Evolutionary conservation across 2,329 filamentous ascomycete genomes (phyloP), one percentile per base, ranked within the genome.

Genomic region (Alternaria ventricosa): DNA sequence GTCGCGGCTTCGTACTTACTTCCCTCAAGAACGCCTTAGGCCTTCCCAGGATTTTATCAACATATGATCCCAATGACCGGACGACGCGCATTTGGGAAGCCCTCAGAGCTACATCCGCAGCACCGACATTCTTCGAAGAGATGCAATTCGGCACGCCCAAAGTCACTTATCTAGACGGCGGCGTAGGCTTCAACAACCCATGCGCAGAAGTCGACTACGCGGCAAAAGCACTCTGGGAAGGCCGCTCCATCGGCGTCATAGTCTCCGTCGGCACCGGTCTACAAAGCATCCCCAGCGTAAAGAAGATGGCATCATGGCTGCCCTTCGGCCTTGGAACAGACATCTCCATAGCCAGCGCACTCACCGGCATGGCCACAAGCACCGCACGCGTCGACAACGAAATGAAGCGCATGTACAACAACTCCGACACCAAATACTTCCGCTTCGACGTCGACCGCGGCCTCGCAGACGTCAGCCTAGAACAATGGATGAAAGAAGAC

Each of bases 111-210:
- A 85, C 85, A 2, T 81, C 83, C 2, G 84, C 85, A 6, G 82
- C 83, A 5, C 84, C 85, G 4, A 79, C 77, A 1, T 84, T 82
- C 64, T 87, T 87, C 74, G 84, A 84, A 64, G 82, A 84, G 7
- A 86, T 86, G 75, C 75, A 80, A n/a, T 83, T 87, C 57, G 77
- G 80, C 6, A 78, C 80, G 5, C 83, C 84, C 0, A 80, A 82
- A 61, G 79, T 81, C 6, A 80, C 78, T 0, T 88, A 86, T 63
- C 74, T 84, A 0, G 85, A 87, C 60, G 85, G 84, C 3, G 84
- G 81, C 3, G 73, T 86, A 1, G 81, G 82, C 11, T 82, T 84
- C 72, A 84, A 84, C 63, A 87, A 87, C 46, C 86, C 85, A 3
- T 81, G 85, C 22, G 74, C 77, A 6, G 79, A 87, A 63, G 85